These are phyloP conservation scores for Henckelia pumila DNA, from an alignment of 257 asterid species.

Conservation along the genomic window DNA sequence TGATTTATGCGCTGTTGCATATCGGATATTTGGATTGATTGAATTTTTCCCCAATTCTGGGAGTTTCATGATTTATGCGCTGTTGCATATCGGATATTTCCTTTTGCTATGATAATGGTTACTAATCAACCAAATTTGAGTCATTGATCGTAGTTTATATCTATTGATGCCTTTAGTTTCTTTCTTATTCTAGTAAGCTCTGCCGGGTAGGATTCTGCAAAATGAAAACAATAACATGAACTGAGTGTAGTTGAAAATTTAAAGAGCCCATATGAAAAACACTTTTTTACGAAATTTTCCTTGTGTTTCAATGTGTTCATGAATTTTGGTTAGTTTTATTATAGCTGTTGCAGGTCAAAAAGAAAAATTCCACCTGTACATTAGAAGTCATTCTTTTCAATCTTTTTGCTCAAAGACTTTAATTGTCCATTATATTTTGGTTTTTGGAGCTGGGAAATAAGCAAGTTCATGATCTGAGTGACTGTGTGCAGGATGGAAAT, in stretches of 20 bases:
- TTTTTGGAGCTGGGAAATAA: too few species aligned
- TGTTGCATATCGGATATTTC: background rate
- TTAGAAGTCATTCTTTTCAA: too few species aligned
- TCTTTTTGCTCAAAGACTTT: too few species aligned
- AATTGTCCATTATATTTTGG: too few species aligned
- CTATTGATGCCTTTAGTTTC: background rate
- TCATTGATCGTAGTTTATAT: background rate
- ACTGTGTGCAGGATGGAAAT: conserved; percentile 36
- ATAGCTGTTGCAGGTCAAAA: too few species aligned
- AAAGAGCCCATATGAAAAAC: background rate
- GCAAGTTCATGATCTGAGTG: too few species aligned
- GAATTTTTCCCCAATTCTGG: background rate
- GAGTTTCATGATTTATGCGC: background rate
- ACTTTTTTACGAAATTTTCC: too few species aligned
- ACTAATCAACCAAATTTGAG: background rate
- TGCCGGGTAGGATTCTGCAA: background rate
- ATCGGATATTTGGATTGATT: background rate
- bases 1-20: background rate
- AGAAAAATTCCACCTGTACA: too few species aligned
- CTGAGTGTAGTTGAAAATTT: background rate
- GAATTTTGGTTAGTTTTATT: too few species aligned
- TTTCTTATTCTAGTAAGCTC: background rate
- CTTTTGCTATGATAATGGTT: background rate
- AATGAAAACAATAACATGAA: too few species aligned
- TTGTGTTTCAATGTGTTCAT: too few species aligned